Conservation (phyloP, 805 yeast genomes). For the Spencermartinsiella europaea region DNA sequence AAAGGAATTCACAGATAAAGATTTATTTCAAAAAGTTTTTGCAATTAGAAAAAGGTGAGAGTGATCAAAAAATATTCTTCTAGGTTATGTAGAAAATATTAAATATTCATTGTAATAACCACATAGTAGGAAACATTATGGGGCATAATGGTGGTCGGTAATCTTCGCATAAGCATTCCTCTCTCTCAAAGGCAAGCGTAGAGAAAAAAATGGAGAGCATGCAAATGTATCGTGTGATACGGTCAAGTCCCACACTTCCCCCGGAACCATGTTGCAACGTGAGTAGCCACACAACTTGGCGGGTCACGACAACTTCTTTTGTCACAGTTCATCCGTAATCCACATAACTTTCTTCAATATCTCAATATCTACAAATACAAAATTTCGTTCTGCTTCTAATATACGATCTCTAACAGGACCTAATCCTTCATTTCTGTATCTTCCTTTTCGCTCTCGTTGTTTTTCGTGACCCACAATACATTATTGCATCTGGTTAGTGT, state of each 20-base stretch:
- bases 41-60: neutral
- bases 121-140: neutral
- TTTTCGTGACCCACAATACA: conserved; percentile 66
- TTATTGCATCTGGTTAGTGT: conserved; percentile 65
- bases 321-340: no score
- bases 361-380: neutral
- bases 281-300: no score
- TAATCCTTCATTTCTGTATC: conserved; percentile 17
- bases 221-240: no score
- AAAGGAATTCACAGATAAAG: no score
- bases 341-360: no score
- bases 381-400: no score
- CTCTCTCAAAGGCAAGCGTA: no score
- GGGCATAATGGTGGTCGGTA: neutral
- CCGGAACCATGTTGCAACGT: no score
- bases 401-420: neutral
- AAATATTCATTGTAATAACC: neutral
- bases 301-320: no score
- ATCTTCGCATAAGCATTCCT: neutral
- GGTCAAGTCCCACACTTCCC: no score
- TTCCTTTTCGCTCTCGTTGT: conserved; percentile 14
- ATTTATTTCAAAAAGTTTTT: no score
- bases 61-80: neutral
- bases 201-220: no score
- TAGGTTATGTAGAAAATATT: neutral